A percentile compares a stretch with the other conserved stretches of the same genome.
Conservation (phyloP, 352 stramenopile species). For the Blastocystis sp. region DNA sequence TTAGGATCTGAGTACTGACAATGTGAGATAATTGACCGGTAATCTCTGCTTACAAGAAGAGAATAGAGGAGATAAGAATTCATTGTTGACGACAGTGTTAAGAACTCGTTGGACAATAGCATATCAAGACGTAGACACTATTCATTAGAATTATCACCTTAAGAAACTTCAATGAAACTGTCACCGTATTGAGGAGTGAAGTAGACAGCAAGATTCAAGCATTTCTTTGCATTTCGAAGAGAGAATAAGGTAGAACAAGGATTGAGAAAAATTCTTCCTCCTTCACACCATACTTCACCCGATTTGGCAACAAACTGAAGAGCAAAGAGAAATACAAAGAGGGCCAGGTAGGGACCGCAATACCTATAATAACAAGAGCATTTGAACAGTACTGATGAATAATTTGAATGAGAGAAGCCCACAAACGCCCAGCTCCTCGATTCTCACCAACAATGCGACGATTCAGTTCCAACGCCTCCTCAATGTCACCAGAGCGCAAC, state of each 20-base stretch:
- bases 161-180: slow-evolving; percentile 77
- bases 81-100: not conserved
- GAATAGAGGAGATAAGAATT: not conserved
- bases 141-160: not conserved
- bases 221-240: slow-evolving; percentile 71
- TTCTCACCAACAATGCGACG: not conserved
- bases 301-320: slow-evolving; percentile 2
- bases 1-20: slow-evolving; percentile 11
- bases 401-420: slow-evolving; percentile 41
- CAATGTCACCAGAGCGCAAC: not conserved
- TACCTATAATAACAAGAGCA: not conserved
- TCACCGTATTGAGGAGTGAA: slow-evolving; percentile 87
- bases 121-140: not conserved
- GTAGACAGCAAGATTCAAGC: slow-evolving; percentile 80
- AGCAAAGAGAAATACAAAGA: not conserved
- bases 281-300: slow-evolving; percentile 7
- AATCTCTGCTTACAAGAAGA: not conserved
- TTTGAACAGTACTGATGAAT: not conserved
- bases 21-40: not conserved
- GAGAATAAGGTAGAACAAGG: slow-evolving; percentile 9
- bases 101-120: not conserved
- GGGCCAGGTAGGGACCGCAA: not conserved
- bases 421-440: slow-evolving; percentile 3
- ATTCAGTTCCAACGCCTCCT: slow-evolving; percentile 9
- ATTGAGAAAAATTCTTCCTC: not conserved